Evolutionary conservation across 805 yeast species (phyloP).

Genomic region (Candida silvicultrix): DNA sequence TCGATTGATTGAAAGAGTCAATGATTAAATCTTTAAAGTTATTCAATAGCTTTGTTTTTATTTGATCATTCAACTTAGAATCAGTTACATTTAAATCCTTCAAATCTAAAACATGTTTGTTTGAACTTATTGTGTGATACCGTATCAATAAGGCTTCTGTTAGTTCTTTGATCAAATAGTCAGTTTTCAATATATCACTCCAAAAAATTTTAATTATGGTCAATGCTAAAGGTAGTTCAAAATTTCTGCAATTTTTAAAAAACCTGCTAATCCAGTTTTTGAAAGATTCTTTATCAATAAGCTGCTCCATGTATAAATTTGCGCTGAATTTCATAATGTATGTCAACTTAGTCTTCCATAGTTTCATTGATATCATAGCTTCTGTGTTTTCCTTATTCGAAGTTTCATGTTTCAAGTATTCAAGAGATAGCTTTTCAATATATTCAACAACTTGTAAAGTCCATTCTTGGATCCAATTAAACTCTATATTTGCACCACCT

Average conservation of each 20-base stretch:
- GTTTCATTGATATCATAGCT: slow-evolving; percentile 28
- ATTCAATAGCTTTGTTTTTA: slow-evolving; percentile 19
- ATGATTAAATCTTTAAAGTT: slow-evolving; percentile 23
- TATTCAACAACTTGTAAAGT: slow-evolving; percentile 72
- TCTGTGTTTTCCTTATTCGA: slow-evolving; percentile 5
- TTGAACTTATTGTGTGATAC: slow-evolving; percentile 30
- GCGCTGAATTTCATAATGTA: slow-evolving; percentile 57
- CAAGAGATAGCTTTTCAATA: slow-evolving; percentile 30
- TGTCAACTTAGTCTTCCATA: slow-evolving; percentile 45
- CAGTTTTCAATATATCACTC: slow-evolving; percentile 53
- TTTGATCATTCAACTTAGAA: slow-evolving; percentile 26
- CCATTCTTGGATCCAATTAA: slow-evolving; percentile 81
- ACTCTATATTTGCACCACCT: slow-evolving; percentile 36
- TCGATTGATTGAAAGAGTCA: slow-evolving; percentile 25
- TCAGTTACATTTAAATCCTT: slow-evolving; percentile 31
- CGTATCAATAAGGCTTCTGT: slow-evolving; percentile 53
- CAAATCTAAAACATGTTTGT: slow-evolving; percentile 27
- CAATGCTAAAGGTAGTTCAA: slow-evolving; percentile 39
- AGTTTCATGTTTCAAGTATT: slow-evolving; percentile 27
- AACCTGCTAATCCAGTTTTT: slow-evolving; percentile 57
- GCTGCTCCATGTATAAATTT: slow-evolving; percentile 59
- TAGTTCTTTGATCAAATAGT: slow-evolving; percentile 56
- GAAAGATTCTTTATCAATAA: slow-evolving; percentile 58
- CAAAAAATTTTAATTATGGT: slow-evolving; percentile 63
- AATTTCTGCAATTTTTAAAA: slow-evolving; percentile 34